These are phyloP conservation scores for Viridothelium virens DNA, from an alignment of 495 filamentous ascomycete genomes.

Conservation along the genomic window DNA sequence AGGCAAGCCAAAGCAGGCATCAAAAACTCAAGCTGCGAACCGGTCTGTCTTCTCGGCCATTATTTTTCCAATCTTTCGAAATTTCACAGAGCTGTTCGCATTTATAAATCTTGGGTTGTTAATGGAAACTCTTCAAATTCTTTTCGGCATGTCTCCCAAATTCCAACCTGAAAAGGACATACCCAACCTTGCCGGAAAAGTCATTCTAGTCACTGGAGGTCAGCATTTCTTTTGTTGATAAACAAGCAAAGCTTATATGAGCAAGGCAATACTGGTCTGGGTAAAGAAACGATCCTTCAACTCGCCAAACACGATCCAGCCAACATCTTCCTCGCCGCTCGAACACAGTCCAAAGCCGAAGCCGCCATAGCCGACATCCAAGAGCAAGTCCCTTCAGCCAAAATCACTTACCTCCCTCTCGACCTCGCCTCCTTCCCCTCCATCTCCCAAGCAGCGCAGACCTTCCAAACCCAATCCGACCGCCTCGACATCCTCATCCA, in stretches of 20 bases:
- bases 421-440: conserved; percentile 49
- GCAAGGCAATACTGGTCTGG: conserved; percentile 56
- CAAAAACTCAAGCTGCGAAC: background rate
- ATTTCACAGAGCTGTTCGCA: background rate
- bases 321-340: conserved; percentile 57
- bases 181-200: conserved; percentile 22
- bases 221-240: background rate
- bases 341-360: conserved; percentile 46
- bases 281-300: conserved; percentile 54
- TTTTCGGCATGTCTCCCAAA: conserved; percentile 1
- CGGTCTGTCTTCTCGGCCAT: background rate
- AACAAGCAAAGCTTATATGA: background rate
- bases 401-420: conserved; percentile 44
- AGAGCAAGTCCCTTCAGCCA: conserved; percentile 36
- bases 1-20: background rate
- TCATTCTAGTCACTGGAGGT: conserved; percentile 28
- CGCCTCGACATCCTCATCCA: conserved; percentile 51
- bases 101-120: background rate
- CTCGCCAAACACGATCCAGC: conserved; percentile 53
- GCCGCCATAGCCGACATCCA: conserved; percentile 47
- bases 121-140: background rate
- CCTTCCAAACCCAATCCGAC: conserved; percentile 41
- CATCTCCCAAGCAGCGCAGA: conserved; percentile 42
- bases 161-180: conserved; percentile 34
- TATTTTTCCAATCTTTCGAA: background rate